Percentiles rank a stretch among this genome's conserved stretches.
These are phyloP conservation scores for Hepatocystis sp. DNA, from an alignment of 169 alveolate genomes.

Conservation along the genomic window DNA sequence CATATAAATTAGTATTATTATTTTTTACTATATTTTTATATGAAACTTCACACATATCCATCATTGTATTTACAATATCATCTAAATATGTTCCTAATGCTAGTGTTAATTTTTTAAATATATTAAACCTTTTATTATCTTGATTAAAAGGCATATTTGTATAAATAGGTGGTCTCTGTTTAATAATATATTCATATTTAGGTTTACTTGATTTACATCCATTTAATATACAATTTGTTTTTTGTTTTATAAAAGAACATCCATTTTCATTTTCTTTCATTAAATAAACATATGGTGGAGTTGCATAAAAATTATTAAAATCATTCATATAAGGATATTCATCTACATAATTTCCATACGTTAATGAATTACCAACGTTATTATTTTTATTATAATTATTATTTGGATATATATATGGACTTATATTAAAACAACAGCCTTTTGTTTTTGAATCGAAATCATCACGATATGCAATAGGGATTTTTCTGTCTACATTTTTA, in stretches of 20 bases:
- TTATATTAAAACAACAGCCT: no score
- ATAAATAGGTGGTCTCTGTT: not conserved
- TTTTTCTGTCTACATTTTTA: conserved; percentile 5
- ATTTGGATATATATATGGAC: not conserved
- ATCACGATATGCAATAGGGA: not conserved
- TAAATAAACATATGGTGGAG: conserved; percentile 21
- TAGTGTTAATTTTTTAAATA: conserved; percentile 63
- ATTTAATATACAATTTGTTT: conserved; percentile 8
- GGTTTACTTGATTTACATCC: conserved; percentile 20
- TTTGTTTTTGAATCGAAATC: no score
- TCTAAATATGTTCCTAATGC: conserved; percentile 64
- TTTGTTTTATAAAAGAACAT: conserved; percentile 20
- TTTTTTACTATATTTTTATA: conserved; percentile 3
- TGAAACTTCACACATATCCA: conserved; percentile 41
- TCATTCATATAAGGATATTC: conserved; percentile 19
- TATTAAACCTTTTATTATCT: conserved; percentile 15
- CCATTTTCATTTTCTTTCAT: conserved; percentile 12
- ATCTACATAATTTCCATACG: conserved; percentile 13
- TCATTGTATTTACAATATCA: conserved; percentile 42
- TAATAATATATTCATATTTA: conserved; percentile 39
- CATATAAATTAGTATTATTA: conserved; percentile 34
- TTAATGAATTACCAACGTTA: conserved; percentile 16
- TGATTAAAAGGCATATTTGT: not conserved
- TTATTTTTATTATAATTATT: not conserved
- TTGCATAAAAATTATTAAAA: not conserved